A percentile compares a stretch with the other conserved stretches of the same genome.
Conservation (phyloP, 2,329 filamentous ascomycete genomes). For the Talaromyces islandicus region DNA sequence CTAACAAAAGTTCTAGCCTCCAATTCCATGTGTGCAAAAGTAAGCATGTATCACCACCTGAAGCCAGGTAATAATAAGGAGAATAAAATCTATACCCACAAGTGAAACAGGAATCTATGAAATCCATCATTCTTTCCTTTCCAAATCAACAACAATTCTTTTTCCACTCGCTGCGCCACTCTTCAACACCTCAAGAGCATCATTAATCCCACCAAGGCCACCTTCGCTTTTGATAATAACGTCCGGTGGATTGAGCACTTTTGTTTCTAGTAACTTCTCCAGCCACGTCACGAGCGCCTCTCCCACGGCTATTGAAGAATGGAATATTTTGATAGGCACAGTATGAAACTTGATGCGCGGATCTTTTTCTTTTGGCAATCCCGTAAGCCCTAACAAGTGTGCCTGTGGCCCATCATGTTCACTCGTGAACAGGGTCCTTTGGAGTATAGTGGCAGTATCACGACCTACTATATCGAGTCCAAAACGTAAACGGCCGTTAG, state of each 20-base stretch:
- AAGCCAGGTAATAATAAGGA: not conserved
- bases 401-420: conserved; percentile 22
- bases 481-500: conserved; percentile 55
- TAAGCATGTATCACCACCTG: not conserved
- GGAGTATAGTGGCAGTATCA: conserved; percentile 56
- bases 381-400: conserved; percentile 64
- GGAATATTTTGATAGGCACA: conserved; percentile 71
- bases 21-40: not conserved
- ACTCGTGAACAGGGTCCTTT: conserved; percentile 42
- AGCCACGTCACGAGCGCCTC: conserved; percentile 60
- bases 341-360: conserved; percentile 52
- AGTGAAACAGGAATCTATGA: not conserved
- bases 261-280: conserved; percentile 55
- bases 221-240: conserved; percentile 56
- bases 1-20: not conserved
- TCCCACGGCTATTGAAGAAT: conserved; percentile 60
- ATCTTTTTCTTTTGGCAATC: conserved; percentile 54
- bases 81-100: not conserved
- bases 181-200: conserved; percentile 59
- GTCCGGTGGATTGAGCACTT: conserved; percentile 54
- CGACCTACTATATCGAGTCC: conserved; percentile 63
- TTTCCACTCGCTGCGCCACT: conserved; percentile 62
- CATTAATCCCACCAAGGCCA: conserved; percentile 62
- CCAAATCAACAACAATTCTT: conserved; percentile 55
- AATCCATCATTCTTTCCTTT: not conserved